Conservation (phyloP, 2,329 filamentous ascomycete species). For the Parastagonospora avenae region DNA sequence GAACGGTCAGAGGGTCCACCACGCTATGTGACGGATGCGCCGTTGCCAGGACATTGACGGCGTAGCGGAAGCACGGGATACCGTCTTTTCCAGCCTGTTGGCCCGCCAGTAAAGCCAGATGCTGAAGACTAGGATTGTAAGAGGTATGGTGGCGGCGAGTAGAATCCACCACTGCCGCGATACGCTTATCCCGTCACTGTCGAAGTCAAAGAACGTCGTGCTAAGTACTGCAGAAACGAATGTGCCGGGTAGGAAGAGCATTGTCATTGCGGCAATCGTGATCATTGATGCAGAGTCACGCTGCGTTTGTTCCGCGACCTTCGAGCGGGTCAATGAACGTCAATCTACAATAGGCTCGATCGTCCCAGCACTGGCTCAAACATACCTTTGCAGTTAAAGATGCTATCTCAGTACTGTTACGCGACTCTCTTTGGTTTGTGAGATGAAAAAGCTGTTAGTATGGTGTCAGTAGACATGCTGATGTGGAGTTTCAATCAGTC, state of each 20-base stretch:
- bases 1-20: background rate
- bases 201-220: slow-evolving; percentile 24
- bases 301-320: slow-evolving; percentile 16
- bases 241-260: slow-evolving; percentile 30
- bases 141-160: slow-evolving; percentile 16
- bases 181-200: slow-evolving; percentile 10
- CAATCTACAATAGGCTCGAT: too few relatives aligned
- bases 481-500: background rate
- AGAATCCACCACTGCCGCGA: slow-evolving; percentile 21
- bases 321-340: too few relatives aligned
- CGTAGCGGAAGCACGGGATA: too few relatives aligned
- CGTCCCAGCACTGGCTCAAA: too few relatives aligned
- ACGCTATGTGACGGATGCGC: too few relatives aligned
- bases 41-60: too few relatives aligned
- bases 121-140: slow-evolving; percentile 15
- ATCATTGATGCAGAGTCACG: slow-evolving; percentile 35
- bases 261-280: slow-evolving; percentile 31
- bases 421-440: slow-evolving; percentile 20
- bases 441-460: slow-evolving; percentile 26
- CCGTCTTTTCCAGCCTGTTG: too few relatives aligned
- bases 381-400: too few relatives aligned
- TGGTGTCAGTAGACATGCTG: slow-evolving; percentile 1
- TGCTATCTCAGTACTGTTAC: slow-evolving; percentile 23
- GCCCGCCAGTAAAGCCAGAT: slow-evolving; percentile 18
- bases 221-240: slow-evolving; percentile 25